Evolutionary conservation across 1,139 yeast genomes (phyloP), one percentile per base, ranked within the genome.

Genomic region (Zygosaccharomyces pseudobailii): DNA sequence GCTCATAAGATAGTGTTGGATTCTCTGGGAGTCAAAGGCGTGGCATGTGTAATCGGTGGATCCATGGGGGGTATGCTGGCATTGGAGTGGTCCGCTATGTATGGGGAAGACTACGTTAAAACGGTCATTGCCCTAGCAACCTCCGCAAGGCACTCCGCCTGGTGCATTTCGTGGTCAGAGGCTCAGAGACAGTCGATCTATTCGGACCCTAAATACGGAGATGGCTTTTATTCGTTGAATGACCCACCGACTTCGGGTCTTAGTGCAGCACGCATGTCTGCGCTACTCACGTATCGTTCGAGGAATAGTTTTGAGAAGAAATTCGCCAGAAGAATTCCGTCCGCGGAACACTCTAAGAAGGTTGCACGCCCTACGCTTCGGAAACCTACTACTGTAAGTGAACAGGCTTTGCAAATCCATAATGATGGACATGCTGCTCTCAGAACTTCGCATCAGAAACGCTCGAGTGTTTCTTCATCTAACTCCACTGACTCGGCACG

Each of bases 51-150:
- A 4, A 79, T 92, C 48, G 98, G 98, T 27, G 98, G 98, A 0
- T 90, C 97, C 25, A 92, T 92, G 98, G 98, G 98, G 33, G 98
- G 98, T n/a, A 92, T 92, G 98, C 71, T 89, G 45, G 90, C 92
- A 0, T 70, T 92, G 55, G 98, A 92, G 65, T 92, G 90, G 75
- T 72, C 61, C 48, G 82, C 85, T 2, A 85, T 80, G 61, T 85
- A 79, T 55, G 85, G 87, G n/a, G 69, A 75, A 2, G 76, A 73
- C 3, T 92, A 80, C 61, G 95, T 92, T 19, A 76, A 77, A 50
- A 71, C 79, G 32, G 74, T 87, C 23, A 82, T 92, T 21, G 95
- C 97, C 0, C 71, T 92, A 48, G 98, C 98, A 2, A 90, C 98
- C 0, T 82, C 95, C 36, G 97, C 97, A 0, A 75, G 95, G 60